phyloP scores from a whole-genome alignment of 495 filamentous ascomycete species.

The Hyphodiscus hymeniophilus region DNA sequence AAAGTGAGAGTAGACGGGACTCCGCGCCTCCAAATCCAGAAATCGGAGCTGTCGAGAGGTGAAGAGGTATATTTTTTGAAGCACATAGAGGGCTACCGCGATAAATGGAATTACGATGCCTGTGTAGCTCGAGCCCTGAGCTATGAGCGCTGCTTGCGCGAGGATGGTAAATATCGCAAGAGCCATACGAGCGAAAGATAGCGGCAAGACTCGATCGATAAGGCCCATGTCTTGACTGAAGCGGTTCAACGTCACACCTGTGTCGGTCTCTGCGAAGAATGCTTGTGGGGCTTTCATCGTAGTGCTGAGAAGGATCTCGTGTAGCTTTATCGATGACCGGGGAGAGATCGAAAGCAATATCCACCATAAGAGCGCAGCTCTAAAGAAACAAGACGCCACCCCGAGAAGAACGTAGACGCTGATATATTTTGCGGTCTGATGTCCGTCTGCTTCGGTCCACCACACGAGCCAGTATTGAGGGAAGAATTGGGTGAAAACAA shows the following conservation, averaged over 20 bases:
- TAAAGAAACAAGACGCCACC: background rate
- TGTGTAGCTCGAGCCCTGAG: slow-evolving; percentile 17
- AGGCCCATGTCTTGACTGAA: too few species aligned
- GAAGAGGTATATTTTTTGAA: slow-evolving; percentile 50
- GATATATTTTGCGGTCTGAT: too few species aligned
- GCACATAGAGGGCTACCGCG: slow-evolving; percentile 26
- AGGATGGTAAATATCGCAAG: too few species aligned
- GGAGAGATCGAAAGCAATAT: background rate
- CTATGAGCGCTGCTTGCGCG: too few species aligned
- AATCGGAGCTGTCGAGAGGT: slow-evolving; percentile 46
- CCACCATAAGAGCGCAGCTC: background rate
- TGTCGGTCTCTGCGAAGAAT: background rate
- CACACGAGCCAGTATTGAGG: background rate
- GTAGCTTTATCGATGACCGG: background rate
- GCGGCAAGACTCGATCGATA: background rate
- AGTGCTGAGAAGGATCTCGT: background rate
- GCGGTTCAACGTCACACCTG: background rate
- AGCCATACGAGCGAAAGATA: background rate
- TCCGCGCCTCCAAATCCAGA: slow-evolving; percentile 25
- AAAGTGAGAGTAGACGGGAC: slow-evolving; percentile 34
- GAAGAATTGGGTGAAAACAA: background rate
- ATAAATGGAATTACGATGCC: slow-evolving; percentile 32
- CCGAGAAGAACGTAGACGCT: background rate
- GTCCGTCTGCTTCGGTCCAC: background rate
- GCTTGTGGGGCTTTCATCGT: background rate